These are phyloP conservation scores for Elongisporangium undulatum DNA, from an alignment of 352 stramenopile species.

Conservation along the genomic window DNA sequence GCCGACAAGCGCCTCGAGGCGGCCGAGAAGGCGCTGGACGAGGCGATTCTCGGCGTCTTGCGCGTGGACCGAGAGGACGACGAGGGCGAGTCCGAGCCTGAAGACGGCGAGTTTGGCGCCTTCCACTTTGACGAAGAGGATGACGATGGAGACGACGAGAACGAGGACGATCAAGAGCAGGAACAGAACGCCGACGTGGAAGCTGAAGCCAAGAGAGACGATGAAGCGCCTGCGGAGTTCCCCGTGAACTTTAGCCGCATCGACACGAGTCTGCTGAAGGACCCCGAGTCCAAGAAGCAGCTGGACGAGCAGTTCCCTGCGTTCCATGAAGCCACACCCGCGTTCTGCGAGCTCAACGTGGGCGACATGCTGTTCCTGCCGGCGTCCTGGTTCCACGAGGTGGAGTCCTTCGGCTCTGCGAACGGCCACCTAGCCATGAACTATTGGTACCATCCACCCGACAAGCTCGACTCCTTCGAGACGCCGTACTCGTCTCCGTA, in stretches of 20 bases:
- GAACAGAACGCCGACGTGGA: constrained; percentile 36
- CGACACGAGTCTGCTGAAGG: constrained; percentile 43
- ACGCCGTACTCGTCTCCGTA: constrained; percentile 77
- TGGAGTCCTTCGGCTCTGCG: constrained; percentile 77
- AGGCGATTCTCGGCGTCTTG: constrained; percentile 75
- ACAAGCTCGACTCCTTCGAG: constrained; percentile 49
- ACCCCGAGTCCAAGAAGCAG: constrained; percentile 17
- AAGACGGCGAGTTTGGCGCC: constrained; percentile 43
- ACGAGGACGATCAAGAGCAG: constrained; percentile 51
- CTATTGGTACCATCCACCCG: constrained; percentile 88
- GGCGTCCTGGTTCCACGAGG: constrained; percentile 97
- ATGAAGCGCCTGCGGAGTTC: constrained; percentile 53
- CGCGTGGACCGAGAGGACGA: constrained; percentile 46
- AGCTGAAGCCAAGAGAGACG: constrained; percentile 18
- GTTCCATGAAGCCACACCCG: constrained; percentile 49
- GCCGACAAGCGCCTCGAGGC: constrained; percentile 41
- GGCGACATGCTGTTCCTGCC: constrained; percentile 97
- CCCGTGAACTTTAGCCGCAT: constrained; percentile 77
- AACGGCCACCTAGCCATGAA: constrained; percentile 84
- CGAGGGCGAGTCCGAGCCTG: constrained; percentile 18
- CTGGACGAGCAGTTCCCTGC: constrained; percentile 54
- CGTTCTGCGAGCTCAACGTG: constrained; percentile 75
- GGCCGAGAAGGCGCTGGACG: constrained; percentile 61
- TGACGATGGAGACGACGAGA: constrained; percentile 45
- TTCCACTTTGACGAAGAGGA: constrained; percentile 53